Base-by-base conservation (phyloP, 148 eudicot genomes). In the Cornus controversa region DNA sequence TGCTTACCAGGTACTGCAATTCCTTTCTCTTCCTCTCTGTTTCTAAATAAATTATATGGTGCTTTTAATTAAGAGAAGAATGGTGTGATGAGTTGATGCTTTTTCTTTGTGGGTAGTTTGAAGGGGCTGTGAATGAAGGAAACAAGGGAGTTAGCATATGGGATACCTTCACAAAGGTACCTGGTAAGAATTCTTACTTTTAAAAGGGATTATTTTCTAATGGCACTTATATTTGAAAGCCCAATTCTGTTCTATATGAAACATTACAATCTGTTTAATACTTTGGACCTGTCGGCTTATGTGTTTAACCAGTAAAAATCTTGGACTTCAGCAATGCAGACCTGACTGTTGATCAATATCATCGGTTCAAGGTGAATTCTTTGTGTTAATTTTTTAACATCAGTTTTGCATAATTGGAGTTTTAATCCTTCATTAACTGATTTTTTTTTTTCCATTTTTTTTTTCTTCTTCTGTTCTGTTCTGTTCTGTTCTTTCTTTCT, bases 121-220 rank as follows among this genome's bases (percentile, higher is more conserved):
- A 96, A 96, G 99, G 99, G 34, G 99, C 98, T 77, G 95, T 84
- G 2, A 79, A 86, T 85, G 99, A 96, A 89, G 99, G 98, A 65
- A 93, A 93, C 68, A 92, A 87, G 73, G 98, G 99, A 29, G 75
- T 84, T 28, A 93, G 95, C 80, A 96, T 93, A 13, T 96, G 99
- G 99, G 98, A 96, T 69, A 92, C 90, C 67, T 93, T 96, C 76
- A 79, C 87, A 4, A 90, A 83, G 64, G 79, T 80, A 70, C 85
- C 92, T 64, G 94, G 96, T 91, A 50, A 18, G 5, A 26, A 26
- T 40, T 5, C 28, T 0, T 16, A 50, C n/a, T 50, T 13, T 15
- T 0, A n/a, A 60, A 60, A 4, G 20, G 2, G 20, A 60, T n/a
- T n/a, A 22, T 7, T 60, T 2, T 4, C 3, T 57, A 57, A 20